Conservation (phyloP, 1,284 basidiomycete species). For the Phylloporus sp. region DNA sequence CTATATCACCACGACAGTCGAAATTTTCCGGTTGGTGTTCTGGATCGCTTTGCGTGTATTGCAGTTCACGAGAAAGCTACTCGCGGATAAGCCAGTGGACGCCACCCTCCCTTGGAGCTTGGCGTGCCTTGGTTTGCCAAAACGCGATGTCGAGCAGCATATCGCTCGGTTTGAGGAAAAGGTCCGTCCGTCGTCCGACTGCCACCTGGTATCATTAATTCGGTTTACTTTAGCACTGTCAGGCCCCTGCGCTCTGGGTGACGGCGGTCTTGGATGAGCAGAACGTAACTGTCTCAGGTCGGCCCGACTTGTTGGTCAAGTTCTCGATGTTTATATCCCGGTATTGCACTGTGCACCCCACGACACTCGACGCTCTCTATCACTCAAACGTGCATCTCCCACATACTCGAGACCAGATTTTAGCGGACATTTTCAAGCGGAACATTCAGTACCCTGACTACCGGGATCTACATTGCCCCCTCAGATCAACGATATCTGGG, state of each 20-base stretch:
- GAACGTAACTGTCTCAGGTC: conserved; percentile 66
- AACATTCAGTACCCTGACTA: conserved; percentile 60
- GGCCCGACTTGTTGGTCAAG: conserved; percentile 53
- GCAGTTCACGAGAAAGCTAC: conserved; percentile 47
- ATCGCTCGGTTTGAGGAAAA: conserved; percentile 48
- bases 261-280: conserved; percentile 58
- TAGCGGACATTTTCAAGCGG: conserved; percentile 53
- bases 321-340: conserved; percentile 51
- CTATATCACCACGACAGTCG: conserved; percentile 55
- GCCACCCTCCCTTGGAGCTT: conserved; percentile 59
- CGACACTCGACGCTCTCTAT: conserved; percentile 60
- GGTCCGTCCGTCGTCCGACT: conserved; percentile 32
- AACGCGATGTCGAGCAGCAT: conserved; percentile 43
- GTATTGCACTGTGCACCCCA: conserved; percentile 47
- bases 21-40: conserved; percentile 61
- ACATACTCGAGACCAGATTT: conserved; percentile 47
- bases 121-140: conserved; percentile 54
- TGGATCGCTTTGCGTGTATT: conserved; percentile 64
- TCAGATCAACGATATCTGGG: conserved; percentile 60
- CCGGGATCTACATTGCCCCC: conserved; percentile 50
- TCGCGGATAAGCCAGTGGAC: conserved; percentile 35
- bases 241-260: conserved; percentile 48
- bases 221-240: conserved; percentile 24
- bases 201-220: conserved; percentile 14
- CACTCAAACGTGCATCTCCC: conserved; percentile 52